Evolutionary conservation across 371 early-diverging fungal genomes (phyloP).

Genomic region (Apophysomyces trapeziformis): DNA sequence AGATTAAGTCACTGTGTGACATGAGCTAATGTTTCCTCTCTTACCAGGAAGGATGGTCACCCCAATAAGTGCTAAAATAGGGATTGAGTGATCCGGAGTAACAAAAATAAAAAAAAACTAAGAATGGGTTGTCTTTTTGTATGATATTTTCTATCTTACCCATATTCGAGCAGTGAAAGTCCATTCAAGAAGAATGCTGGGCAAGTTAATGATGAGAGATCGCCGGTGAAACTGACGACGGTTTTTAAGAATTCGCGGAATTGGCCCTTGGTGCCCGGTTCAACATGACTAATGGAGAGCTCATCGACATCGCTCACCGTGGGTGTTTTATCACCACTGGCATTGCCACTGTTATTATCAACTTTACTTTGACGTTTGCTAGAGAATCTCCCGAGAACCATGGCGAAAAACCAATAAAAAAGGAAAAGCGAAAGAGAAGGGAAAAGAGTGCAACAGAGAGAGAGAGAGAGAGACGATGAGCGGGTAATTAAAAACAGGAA

Average conservation of each 20-base stretch:
- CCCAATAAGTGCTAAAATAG: slow-evolving; percentile 24
- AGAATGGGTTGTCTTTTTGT: no score
- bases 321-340: slow-evolving; percentile 25
- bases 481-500: no score
- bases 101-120: neutral
- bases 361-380: slow-evolving; percentile 1
- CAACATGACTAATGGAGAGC: slow-evolving; percentile 36
- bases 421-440: neutral
- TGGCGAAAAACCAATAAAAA: neutral
- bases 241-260: slow-evolving; percentile 47
- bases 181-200: slow-evolving; percentile 76
- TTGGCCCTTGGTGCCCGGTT: slow-evolving; percentile 36
- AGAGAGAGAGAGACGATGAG: no score
- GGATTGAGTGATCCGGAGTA: neutral
- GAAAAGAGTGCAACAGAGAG: neutral
- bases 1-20: slow-evolving; percentile 1
- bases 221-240: slow-evolving; percentile 75
- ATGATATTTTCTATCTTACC: slow-evolving; percentile 37
- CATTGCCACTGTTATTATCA: neutral
- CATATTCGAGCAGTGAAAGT: slow-evolving; percentile 73
- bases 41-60: slow-evolving; percentile 26
- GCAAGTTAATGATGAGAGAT: slow-evolving; percentile 73
- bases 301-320: slow-evolving; percentile 35
- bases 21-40: neutral
- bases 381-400: slow-evolving; percentile 5